A percentile compares a stretch with the other conserved stretches of the same genome.
Conservation (phyloP, 371 early-diverging fungal species). For the Saksenaea oblongispora region DNA sequence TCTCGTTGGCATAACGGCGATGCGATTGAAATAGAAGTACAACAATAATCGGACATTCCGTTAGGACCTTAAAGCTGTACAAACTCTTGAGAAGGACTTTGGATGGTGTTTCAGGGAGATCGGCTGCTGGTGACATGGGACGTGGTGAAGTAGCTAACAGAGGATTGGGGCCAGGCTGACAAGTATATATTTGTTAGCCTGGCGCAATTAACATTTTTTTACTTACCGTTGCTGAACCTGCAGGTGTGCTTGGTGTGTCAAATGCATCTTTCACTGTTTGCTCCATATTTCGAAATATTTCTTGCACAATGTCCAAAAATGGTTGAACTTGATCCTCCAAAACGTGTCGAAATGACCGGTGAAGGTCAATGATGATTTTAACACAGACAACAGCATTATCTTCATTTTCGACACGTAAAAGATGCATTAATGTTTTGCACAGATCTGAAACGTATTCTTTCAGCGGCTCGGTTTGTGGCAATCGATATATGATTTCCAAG, state of each 20-base stretch:
- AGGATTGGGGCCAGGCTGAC: conserved; percentile 56
- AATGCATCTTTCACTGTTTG: conserved; percentile 81
- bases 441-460: conserved; percentile 62
- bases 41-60: conserved; percentile 98
- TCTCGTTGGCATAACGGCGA: conserved; percentile 75
- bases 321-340: conserved; percentile 88
- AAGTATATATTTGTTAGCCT: conserved; percentile 12
- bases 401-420: conserved; percentile 92
- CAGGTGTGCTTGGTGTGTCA: conserved; percentile 65
- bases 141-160: conserved; percentile 68
- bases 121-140: conserved; percentile 79
- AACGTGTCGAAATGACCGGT: conserved; percentile 78
- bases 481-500: conserved; percentile 90
- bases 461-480: conserved; percentile 85
- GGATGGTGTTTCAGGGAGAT: conserved; percentile 57
- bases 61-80: conserved; percentile 94
- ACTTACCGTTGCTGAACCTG: conserved; percentile 54
- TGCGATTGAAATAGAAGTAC: conserved; percentile 91
- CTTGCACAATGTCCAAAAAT: conserved; percentile 89
- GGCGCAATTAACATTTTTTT: conserved; percentile 4
- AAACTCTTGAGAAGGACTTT: conserved; percentile 76
- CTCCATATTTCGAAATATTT: conserved; percentile 91
- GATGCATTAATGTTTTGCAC: conserved; percentile 68
- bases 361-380: conserved; percentile 93
- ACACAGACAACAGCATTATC: conserved; percentile 93